Evolutionary conservation across 139 green algal species (phyloP), one percentile per base, ranked within the genome.

Genomic region (Yamagishiella unicocca): DNA sequence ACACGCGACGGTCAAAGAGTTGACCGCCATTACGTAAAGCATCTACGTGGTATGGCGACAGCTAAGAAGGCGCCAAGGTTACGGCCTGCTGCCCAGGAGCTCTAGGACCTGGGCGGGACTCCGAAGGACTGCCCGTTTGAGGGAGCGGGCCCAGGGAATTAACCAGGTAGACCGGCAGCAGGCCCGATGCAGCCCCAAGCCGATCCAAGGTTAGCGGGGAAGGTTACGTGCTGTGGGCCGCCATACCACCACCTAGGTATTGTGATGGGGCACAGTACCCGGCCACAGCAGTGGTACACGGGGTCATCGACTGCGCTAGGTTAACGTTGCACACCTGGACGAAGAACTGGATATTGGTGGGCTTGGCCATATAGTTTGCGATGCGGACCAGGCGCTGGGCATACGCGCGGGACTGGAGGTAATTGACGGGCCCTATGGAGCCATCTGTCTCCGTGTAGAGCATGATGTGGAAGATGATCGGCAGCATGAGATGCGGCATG

Each of bases 331-430:
- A 58, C 25, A 55, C 76, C 76, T 83, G 38, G 53, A 72, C 38
- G 35, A 24, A 72, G 35, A 55, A 83, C 78, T 84, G 58, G 22
- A 73, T 43, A 27, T 74, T 74, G 33, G 17, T 24, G 14, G 78
- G 78, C 38, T 62, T 62, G 27, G 58, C 78, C 78, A 74, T 75
- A 58, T 61, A 61, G 78, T 84, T 84, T 10, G 58, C 78, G 0
- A 74, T n/a, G 17, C 40, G 38, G 2, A 84, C 54, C 22, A 55
- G 0, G 7, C 76, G 35, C 24, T 84, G 19, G 4, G 42, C 2
- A 45, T 84, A 84, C 12, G 35, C 27, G 9, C 29, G 2, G 2
- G 76, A 29, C 24, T 40, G 25, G 54, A 54, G 10, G 37, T 72
- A 71, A 8, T 14, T 29, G 25, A 54, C 35, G 3, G 76, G 76